Base-by-base conservation (phyloP, 345 rosid genomes). In the Xanthoceras sorbifolium region DNA sequence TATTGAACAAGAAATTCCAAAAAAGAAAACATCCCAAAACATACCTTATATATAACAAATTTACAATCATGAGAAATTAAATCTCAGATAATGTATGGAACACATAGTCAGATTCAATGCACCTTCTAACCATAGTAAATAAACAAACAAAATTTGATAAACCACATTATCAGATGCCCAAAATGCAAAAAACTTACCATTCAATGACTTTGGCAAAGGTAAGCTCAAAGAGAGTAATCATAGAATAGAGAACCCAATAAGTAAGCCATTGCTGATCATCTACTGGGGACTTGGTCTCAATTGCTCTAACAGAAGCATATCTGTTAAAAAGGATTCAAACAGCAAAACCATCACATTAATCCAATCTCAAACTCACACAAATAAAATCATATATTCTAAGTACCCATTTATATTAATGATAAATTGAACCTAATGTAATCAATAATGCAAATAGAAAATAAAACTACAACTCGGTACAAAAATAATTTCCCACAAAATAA, bases 261-360 rank as follows among this genome's bases (percentile, higher is more conserved):
- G 98, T 90, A 52, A 96, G 92, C 99, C 98, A 93, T 65, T 96
- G 98, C 78, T 88, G 86, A 81, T 96, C 99, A 84, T 93, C 99
- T 29, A 82, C 82, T 8, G 82, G 91, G 74, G 98, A 91, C 66
- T 88, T 91, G 34, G 94, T 90, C 89, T 96, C 98, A 80, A 91
- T 93, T 57, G 98, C 98, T 81, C 85, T 83, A 2, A 95, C 81
- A 7, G 99, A 91, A 26, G 97, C 99, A 81, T 93, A 92, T 57
- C 98, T 95, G 84, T 20, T 14, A 36, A 80, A 50, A 74, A 81
- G 12, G 23, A 28, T 22, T 71, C 46, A 72, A 71, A 59, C 11
- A 72, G 70, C 25, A 70, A 8, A 40, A 64, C 15, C 71, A 79
- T 80, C 11, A 71, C 59, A 62, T 73, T 71, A 62, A 67, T 77